Conservation (phyloP, 2,329 filamentous ascomycete species). For the Torrubiella hemipterigena region DNA sequence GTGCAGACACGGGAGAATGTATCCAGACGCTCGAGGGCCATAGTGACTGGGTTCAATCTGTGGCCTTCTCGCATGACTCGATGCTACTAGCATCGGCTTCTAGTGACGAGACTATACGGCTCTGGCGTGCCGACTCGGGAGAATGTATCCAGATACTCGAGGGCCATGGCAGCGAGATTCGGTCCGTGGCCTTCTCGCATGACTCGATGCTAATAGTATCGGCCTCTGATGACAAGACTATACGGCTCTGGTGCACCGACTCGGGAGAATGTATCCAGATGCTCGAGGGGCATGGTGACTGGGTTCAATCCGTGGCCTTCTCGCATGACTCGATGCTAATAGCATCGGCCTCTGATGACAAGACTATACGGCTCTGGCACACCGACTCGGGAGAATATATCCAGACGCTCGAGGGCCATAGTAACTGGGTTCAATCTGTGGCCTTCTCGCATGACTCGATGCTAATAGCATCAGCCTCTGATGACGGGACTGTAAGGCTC, state of each 20-base stretch:
- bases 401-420: background rate
- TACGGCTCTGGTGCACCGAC: background rate
- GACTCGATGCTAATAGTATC: too few species aligned
- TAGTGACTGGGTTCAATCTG: too few species aligned
- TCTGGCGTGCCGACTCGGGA: background rate
- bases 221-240: too few species aligned
- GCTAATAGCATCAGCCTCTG: background rate
- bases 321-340: background rate
- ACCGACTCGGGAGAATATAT: background rate
- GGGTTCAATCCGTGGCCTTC: too few species aligned
- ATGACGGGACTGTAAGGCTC: background rate
- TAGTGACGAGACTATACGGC: background rate
- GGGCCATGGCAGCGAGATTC: too few species aligned
- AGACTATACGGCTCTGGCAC: background rate
- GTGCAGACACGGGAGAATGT: too few species aligned
- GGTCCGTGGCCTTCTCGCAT: too few species aligned
- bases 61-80: too few species aligned
- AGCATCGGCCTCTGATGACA: background rate
- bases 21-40: too few species aligned
- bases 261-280: background rate
- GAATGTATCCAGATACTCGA: background rate
- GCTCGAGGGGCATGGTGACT: too few species aligned
- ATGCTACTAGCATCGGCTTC: too few species aligned
- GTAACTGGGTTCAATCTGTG: background rate
- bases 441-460: background rate